Conservation (phyloP, 1,284 basidiomycete genomes). For the Trichosporon ovoides region DNA sequence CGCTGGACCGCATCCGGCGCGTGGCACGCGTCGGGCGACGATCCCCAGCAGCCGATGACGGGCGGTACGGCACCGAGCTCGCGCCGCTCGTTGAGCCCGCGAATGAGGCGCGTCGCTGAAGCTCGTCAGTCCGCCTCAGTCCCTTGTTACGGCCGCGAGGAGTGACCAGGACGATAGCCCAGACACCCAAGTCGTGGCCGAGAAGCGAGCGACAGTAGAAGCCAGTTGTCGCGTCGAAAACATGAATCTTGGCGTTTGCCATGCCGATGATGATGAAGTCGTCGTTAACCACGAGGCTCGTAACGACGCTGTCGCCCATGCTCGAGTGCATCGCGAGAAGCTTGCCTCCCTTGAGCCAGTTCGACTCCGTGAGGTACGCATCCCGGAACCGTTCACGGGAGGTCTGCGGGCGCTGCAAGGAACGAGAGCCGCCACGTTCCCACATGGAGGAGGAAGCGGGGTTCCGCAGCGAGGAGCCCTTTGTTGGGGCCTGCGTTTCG, state of each 20-base stretch:
- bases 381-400: slow-evolving; percentile 22
- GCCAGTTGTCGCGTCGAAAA: slow-evolving; percentile 78
- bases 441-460: background rate
- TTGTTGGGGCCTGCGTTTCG: background rate
- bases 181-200: slow-evolving; percentile 85
- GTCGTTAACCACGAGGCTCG: slow-evolving; percentile 76
- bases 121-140: background rate
- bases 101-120: slow-evolving; percentile 21
- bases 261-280: slow-evolving; percentile 87
- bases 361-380: slow-evolving; percentile 61
- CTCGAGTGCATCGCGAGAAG: slow-evolving; percentile 68
- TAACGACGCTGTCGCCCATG: slow-evolving; percentile 70
- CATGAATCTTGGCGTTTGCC: slow-evolving; percentile 78
- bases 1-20: slow-evolving; percentile 47
- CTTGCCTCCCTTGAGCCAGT: slow-evolving; percentile 78
- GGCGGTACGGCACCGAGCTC: slow-evolving; percentile 1
- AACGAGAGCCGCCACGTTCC: slow-evolving; percentile 6
- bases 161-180: slow-evolving; percentile 73
- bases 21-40: background rate
- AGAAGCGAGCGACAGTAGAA: slow-evolving; percentile 69
- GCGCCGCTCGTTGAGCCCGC: slow-evolving; percentile 29
- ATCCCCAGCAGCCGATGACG: background rate
- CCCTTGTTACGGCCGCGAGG: slow-evolving; percentile 15
- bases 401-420: slow-evolving; percentile 6
- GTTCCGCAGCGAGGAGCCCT: background rate